Conservation (phyloP, 1,139 yeast species). For the Kodamaea plutei region DNA sequence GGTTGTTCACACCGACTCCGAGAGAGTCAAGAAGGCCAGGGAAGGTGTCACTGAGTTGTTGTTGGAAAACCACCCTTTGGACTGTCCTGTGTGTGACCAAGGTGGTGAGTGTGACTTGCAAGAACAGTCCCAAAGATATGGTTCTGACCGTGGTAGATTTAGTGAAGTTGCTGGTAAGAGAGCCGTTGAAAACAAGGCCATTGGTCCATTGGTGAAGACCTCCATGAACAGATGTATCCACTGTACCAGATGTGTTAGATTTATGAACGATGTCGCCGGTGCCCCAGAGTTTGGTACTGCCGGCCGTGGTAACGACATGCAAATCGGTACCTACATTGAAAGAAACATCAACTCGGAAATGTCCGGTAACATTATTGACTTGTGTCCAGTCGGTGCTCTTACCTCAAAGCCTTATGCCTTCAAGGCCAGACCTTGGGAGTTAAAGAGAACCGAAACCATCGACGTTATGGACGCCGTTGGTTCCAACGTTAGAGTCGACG, state of each 20-base stretch:
- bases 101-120: constrained; percentile 95
- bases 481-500: constrained; percentile 77
- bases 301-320: constrained; percentile 91
- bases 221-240: constrained; percentile 93
- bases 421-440: constrained; percentile 92
- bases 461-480: constrained; percentile 87
- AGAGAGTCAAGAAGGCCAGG: constrained; percentile 77
- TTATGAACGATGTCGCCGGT: constrained; percentile 88
- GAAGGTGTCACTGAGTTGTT: constrained; percentile 91
- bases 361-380: constrained; percentile 83
- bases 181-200: constrained; percentile 86
- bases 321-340: constrained; percentile 86
- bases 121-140: constrained; percentile 82
- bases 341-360: constrained; percentile 81
- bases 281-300: constrained; percentile 88
- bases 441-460: constrained; percentile 82
- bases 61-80: constrained; percentile 85
- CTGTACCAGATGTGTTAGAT: constrained; percentile 89
- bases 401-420: constrained; percentile 89
- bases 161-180: constrained; percentile 79
- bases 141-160: constrained; percentile 84
- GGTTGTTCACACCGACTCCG: constrained; percentile 81
- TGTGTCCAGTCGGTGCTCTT: constrained; percentile 91
- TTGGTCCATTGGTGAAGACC: constrained; percentile 87
- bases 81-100: constrained; percentile 91